Base-by-base conservation (phyloP, 23 red algal species). In the Cyanidiococcus yangmingshanensis region DNA sequence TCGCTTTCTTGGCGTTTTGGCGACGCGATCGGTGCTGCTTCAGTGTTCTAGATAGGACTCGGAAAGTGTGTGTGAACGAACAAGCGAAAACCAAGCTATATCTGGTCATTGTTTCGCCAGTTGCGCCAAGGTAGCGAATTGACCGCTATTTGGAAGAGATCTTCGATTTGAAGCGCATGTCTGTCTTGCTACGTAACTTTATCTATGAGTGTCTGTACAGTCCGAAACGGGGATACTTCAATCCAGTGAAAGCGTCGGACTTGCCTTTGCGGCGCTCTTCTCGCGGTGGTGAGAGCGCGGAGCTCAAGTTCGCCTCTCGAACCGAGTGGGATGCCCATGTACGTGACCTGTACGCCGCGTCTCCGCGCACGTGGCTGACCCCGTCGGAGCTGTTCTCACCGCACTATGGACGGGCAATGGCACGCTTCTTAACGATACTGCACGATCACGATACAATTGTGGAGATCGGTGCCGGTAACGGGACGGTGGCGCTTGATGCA, bases 381-480 rank as follows among this genome's bases (percentile, higher is more conserved):
- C 91, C 91, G 1, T 78, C 87, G 45, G 91, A 95, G 40, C 75
- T 89, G 17, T 95, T 95, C 68, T 84, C 84, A 37, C 91, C 91
- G 1, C 50, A 80, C 75, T 85, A 89, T 76, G 87, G 86, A 37
- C 74, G 76, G 17, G 86, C 91, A 25, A 82, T 95, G 18, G 91
- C 75, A 1, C 79, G 85, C 38, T 82, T 85, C 41, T 7, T 95
- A 41, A 1, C 59, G 30, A 34, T 2, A 34, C 38, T 27, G 54
- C 38, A 68, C 34, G 39, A 58, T 32, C 77, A 79, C 27, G 67
- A 86, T 41, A 76, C 80, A 31, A 50, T 95, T 15, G 80, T 95
- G 33, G 91, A 95, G 78, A 82, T 95, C 24, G 91, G 91, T n/a
- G 91, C 79, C 38, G 91, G 91, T 21, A 87, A 79, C 0, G 86